phyloP scores from a whole-genome alignment of 2,329 filamentous ascomycete species.

The Sarocladiaceae sp. region DNA sequence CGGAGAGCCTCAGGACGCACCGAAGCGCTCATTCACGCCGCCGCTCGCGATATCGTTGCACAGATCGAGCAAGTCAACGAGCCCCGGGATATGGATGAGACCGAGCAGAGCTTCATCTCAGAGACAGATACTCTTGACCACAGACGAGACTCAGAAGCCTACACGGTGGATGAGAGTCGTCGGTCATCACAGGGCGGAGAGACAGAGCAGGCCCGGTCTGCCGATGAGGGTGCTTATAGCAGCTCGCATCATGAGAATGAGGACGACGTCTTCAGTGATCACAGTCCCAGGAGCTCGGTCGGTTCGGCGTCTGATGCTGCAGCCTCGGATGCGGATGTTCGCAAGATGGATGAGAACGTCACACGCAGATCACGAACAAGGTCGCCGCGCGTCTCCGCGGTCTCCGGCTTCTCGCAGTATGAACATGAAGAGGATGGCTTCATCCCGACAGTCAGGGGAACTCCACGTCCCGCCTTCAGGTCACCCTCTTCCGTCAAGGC shows the following conservation, averaged over 20 bases:
- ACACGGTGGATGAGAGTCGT: constrained; percentile 7
- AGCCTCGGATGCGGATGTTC: constrained; percentile 19
- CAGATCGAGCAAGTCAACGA: constrained; percentile 31
- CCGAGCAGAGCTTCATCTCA: constrained; percentile 18
- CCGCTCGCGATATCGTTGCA: constrained; percentile 43
- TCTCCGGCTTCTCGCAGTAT: constrained; percentile 47
- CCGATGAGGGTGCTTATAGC: constrained; percentile 31
- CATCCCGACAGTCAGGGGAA: constrained; percentile 49
- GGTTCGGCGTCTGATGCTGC: constrained; percentile 38
- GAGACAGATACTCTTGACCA: constrained; percentile 1
- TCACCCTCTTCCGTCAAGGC: constrained; percentile 64
- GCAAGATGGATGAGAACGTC: constrained; percentile 25
- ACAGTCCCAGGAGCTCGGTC: constrained; percentile 50
- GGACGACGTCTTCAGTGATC: constrained; percentile 54
- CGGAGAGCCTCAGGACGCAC: constrained; percentile 38
- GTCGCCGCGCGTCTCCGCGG: constrained; percentile 28
- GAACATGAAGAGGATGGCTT: constrained; percentile 39
- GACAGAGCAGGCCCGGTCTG: constrained; percentile 6
- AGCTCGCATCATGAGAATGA: constrained; percentile 47
- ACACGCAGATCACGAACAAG: constrained; percentile 21
- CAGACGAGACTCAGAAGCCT: not conserved
- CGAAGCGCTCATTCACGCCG: constrained; percentile 47
- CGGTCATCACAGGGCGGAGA: constrained; percentile 4
- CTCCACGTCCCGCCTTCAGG: constrained; percentile 58
- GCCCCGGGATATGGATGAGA: constrained; percentile 2